phyloP scores from a whole-genome alignment of 1,284 basidiomycete genomes.

The Clitocybe nebularis region DNA sequence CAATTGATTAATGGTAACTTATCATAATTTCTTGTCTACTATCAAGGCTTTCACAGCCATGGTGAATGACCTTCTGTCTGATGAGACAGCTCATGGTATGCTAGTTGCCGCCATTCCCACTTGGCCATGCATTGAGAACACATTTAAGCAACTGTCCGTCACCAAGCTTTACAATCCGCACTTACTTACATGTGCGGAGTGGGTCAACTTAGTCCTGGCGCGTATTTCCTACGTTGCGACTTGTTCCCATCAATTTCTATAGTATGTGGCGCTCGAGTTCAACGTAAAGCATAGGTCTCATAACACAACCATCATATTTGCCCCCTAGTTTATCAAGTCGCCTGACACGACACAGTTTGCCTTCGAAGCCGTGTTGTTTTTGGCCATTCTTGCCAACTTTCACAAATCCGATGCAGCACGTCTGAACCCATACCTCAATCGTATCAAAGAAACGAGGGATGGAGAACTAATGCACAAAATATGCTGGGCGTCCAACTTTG shows the following conservation, averaged over 20 bases:
- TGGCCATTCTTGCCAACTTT: constrained; percentile 59
- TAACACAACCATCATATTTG: not conserved
- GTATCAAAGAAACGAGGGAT: constrained; percentile 45
- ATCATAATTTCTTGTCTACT: constrained; percentile 2
- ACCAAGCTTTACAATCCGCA: constrained; percentile 51
- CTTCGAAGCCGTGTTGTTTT: constrained; percentile 54
- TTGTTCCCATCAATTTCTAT: constrained; percentile 50
- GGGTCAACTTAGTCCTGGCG: constrained; percentile 60
- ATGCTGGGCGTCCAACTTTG: constrained; percentile 52
- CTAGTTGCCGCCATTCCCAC: constrained; percentile 2
- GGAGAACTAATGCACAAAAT: constrained; percentile 49
- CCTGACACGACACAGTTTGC: constrained; percentile 50
- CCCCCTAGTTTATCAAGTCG: constrained; percentile 46
- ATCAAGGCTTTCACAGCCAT: constrained; percentile 46
- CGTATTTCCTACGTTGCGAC: constrained; percentile 60
- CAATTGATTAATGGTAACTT: not conserved
- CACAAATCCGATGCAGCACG: constrained; percentile 65
- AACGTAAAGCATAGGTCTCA: too few relatives aligned
- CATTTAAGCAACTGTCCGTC: constrained; percentile 41
- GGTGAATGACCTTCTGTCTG: constrained; percentile 41
- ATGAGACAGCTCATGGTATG: constrained; percentile 42
- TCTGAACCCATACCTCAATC: constrained; percentile 58
- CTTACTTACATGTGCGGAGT: constrained; percentile 55
- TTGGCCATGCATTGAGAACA: constrained; percentile 4
- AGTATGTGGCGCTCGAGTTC: constrained; percentile 29